Percentiles rank a stretch among this genome's conserved stretches.
phyloP scores from a whole-genome alignment of 2,329 filamentous ascomycete species.

The Colletotrichum filicis region DNA sequence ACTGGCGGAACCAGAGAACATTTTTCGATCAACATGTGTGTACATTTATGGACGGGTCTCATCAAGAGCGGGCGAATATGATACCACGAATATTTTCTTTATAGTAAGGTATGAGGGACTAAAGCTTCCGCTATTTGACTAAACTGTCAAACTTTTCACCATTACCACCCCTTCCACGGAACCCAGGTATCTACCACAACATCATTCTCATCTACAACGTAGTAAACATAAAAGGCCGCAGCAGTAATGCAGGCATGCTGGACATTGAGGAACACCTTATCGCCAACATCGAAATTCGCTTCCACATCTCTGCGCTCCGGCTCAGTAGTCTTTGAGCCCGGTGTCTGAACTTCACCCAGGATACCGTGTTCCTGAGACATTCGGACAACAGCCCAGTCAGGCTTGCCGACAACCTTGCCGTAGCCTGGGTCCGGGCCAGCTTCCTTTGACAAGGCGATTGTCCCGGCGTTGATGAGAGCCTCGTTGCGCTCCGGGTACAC shows the following conservation, averaged over 20 bases:
- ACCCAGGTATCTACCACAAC: conserved; percentile 47
- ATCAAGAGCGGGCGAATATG: background rate
- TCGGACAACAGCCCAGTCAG: conserved; percentile 46
- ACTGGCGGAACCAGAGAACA: no score
- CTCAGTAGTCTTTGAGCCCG: conserved; percentile 29
- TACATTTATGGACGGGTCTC: background rate
- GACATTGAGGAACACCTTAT: conserved; percentile 44
- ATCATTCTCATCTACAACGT: conserved; percentile 48
- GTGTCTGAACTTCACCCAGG: conserved; percentile 32
- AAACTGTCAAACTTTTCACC: background rate
- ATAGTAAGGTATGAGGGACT: background rate
- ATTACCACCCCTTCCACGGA: conserved; percentile 50
- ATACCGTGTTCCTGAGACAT: conserved; percentile 53
- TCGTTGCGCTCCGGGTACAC: conserved; percentile 51
- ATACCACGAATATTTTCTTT: background rate
- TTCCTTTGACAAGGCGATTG: conserved; percentile 48
- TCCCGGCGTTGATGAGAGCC: conserved; percentile 50
- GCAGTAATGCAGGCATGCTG: conserved; percentile 52
- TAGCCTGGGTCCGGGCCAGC: conserved; percentile 44
- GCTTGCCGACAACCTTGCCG: conserved; percentile 42
- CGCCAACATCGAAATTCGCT: conserved; percentile 45
- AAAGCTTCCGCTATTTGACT: background rate
- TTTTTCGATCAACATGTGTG: background rate
- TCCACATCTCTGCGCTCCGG: conserved; percentile 36
- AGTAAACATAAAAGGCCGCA: conserved; percentile 48